Evolutionary conservation across 139 green algal species (phyloP).

Genomic region (Penium margaritaceum): DNA sequence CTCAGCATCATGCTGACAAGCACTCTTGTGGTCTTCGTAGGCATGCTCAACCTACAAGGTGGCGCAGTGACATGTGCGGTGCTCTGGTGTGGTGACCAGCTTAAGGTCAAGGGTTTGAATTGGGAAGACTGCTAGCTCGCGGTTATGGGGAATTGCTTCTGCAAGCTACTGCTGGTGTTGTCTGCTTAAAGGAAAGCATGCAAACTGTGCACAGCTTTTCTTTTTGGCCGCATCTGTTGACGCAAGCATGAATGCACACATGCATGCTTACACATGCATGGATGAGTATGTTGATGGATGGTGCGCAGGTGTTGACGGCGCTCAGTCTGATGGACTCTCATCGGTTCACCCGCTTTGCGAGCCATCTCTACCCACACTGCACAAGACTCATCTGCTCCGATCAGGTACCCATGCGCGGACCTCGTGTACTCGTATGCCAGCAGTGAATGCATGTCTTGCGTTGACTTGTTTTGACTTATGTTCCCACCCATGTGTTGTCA

Average conservation of each 20-base stretch:
- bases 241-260: background rate
- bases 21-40: background rate
- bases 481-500: background rate
- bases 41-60: too few species aligned
- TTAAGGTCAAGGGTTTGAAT: too few species aligned
- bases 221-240: background rate
- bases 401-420: too few species aligned
- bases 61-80: too few species aligned
- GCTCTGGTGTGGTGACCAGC: too few species aligned
- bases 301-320: constrained; percentile 12
- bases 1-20: constrained; percentile 3
- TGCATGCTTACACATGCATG: background rate
- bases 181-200: background rate
- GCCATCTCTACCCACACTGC: constrained; percentile 27
- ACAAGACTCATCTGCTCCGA: constrained; percentile 31
- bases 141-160: background rate
- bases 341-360: constrained; percentile 1
- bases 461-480: background rate
- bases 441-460: background rate
- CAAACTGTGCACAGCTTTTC: background rate
- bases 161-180: background rate
- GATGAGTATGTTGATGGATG: background rate
- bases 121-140: too few species aligned
- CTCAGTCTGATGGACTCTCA: constrained; percentile 2
- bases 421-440: background rate